phyloP scores from a whole-genome alignment of 305 asterid species.

The Nicotiana rustica region DNA sequence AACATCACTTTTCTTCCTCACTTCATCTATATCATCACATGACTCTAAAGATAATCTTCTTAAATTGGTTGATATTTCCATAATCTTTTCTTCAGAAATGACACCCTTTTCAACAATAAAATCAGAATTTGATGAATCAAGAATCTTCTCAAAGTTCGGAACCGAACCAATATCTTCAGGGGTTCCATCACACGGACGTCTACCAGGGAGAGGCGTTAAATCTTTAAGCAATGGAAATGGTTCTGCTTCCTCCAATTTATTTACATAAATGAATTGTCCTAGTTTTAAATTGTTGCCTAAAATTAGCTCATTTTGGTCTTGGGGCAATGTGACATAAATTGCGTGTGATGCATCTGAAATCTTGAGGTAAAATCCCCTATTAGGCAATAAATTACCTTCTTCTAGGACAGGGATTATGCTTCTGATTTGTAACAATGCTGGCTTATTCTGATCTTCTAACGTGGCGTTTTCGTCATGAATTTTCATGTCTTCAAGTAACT shows the following conservation, averaged over 20 bases:
- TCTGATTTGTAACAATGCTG: slow-evolving; percentile 65
- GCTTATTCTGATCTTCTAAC: slow-evolving; percentile 46
- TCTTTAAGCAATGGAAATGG: slow-evolving; percentile 74
- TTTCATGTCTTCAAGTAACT: slow-evolving; percentile 68
- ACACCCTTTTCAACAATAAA: slow-evolving; percentile 69
- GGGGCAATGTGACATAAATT: slow-evolving; percentile 60
- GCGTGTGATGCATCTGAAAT: slow-evolving; percentile 76
- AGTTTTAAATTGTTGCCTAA: slow-evolving; percentile 65
- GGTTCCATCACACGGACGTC: slow-evolving; percentile 59
- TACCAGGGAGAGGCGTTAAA: slow-evolving; percentile 63
- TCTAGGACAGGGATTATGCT: slow-evolving; percentile 79
- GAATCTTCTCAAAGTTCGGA: slow-evolving; percentile 42
- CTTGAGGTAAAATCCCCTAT: slow-evolving; percentile 69
- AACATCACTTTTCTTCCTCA: slow-evolving; percentile 36
- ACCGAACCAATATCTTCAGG: slow-evolving; percentile 62
- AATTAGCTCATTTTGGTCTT: slow-evolving; percentile 72
- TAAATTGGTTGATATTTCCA: slow-evolving; percentile 36
- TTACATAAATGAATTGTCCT: slow-evolving; percentile 69
- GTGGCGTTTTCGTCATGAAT: slow-evolving; percentile 15
- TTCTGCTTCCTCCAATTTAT: slow-evolving; percentile 53
- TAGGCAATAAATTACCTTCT: slow-evolving; percentile 82
- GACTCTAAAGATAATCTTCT: slow-evolving; percentile 42
- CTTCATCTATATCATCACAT: slow-evolving; percentile 49
- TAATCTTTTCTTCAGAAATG: slow-evolving; percentile 61
- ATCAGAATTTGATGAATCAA: slow-evolving; percentile 46